Evolutionary conservation across 2,329 filamentous ascomycete genomes (phyloP).

Genomic region (Penicillium janthinellum): DNA sequence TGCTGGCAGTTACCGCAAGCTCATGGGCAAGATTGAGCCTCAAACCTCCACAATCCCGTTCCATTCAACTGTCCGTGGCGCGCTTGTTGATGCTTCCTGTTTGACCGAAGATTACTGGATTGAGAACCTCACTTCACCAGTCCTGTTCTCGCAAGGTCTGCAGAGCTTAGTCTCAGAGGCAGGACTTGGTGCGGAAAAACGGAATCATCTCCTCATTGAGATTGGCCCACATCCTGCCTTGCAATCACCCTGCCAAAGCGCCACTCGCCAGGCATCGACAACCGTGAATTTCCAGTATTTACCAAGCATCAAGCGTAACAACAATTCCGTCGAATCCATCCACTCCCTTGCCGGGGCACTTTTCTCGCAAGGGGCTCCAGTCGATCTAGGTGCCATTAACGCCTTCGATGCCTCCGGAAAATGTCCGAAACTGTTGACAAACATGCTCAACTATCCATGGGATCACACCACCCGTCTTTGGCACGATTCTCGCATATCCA

Average conservation of each 20-base stretch:
- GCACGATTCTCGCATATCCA: constrained; percentile 18
- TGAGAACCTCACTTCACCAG: constrained; percentile 25
- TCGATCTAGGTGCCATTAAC: background rate
- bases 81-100: constrained; percentile 13
- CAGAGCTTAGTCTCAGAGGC: constrained; percentile 13
- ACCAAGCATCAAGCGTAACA: constrained; percentile 23
- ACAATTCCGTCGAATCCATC: constrained; percentile 17
- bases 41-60: constrained; percentile 19
- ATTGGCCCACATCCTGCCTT: constrained; percentile 27
- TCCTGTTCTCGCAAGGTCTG: constrained; percentile 25
- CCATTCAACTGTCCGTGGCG: constrained; percentile 25
- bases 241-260: constrained; percentile 22
- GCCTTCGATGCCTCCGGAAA: background rate
- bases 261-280: constrained; percentile 11
- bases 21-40: constrained; percentile 24
- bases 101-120: constrained; percentile 26
- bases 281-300: constrained; percentile 17
- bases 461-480: constrained; percentile 26
- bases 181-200: background rate
- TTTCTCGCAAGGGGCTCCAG: constrained; percentile 5
- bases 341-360: constrained; percentile 22
- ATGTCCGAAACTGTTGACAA: constrained; percentile 15
- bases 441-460: constrained; percentile 27
- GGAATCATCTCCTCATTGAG: constrained; percentile 21
- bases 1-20: constrained; percentile 17